A percentile compares a stretch with the other conserved stretches of the same genome.
phyloP scores from a whole-genome alignment of 225 moss, liverwort and hornwort species.

The Bryoerythrophyllum caledonicum region DNA sequence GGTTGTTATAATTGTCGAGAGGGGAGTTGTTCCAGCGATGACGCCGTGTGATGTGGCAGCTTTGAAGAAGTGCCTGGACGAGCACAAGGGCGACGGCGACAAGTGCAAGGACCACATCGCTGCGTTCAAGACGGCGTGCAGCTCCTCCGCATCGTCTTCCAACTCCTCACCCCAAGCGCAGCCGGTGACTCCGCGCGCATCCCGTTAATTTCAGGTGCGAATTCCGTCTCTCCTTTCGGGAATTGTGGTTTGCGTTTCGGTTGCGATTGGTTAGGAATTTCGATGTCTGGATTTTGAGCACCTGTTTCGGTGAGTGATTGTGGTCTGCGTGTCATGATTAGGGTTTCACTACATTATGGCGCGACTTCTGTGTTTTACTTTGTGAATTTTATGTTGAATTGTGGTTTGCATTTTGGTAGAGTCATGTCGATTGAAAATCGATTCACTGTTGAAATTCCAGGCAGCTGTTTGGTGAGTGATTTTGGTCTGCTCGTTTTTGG shows the following conservation, averaged over 20 bases:
- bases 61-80: conserved; percentile 56
- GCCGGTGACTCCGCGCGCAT: not conserved
- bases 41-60: conserved; percentile 45
- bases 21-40: conserved; percentile 10
- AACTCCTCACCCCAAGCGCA: not conserved
- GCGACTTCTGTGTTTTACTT: not conserved
- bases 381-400: too few relatives aligned
- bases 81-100: conserved; percentile 38
- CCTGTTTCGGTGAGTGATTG: too few relatives aligned
- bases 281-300: too few relatives aligned
- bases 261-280: too few relatives aligned
- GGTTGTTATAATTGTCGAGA: not conserved
- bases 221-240: too few relatives aligned
- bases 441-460: not conserved
- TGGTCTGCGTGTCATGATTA: not conserved
- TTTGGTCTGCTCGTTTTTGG: not conserved
- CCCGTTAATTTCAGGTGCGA: not conserved
- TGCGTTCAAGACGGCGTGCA: conserved; percentile 33
- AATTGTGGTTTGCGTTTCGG: too few relatives aligned
- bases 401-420: not conserved
- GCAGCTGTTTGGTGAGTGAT: not conserved
- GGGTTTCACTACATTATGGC: not conserved
- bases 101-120: conserved; percentile 45
- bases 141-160: conserved; percentile 1
- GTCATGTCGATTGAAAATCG: not conserved